Evolutionary conservation across 2,329 filamentous ascomycete species (phyloP), one percentile per base, ranked within the genome.

Genomic region (Xylariaceae sp.): DNA sequence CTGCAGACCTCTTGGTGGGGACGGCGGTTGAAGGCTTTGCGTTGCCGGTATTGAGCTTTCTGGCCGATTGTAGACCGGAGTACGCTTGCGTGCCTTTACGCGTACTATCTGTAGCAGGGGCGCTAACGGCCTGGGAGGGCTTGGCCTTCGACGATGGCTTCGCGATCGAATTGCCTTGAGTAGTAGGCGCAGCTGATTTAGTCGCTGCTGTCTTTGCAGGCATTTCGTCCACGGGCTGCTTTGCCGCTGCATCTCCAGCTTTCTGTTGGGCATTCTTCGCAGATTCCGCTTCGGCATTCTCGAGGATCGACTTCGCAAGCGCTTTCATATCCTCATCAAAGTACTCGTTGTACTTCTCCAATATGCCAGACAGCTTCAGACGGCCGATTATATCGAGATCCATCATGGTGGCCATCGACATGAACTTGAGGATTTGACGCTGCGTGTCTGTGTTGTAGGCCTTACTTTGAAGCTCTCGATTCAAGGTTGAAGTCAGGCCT

Each of bases 341-440:
- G 37, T 49, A 51, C 39, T 59, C 52, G 2, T 53, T n/a, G 37
- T 65, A 35, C 50, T 64, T 65, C 13, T 65, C 62, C 3, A 64
- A 18, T 8, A 58, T 49, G 13, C 18, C n/a, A 4, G 57, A 51
- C 8, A 64, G 50, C 23, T 62, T 65, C 2, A 62, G 48, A 51
- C 61, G 58, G 3, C 59, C n/a, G 18, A 60, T 56, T 34, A 59
- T 47, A 10, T 60, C 57, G 52, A 56, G 18, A 47, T 63, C 61
- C 61, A 64, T 64, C 9, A 61, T 30, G 6, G 58, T 61, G 2
- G 62, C 61, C 17, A 80, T 75, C 4, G 84, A 80, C 71, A 90
- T 80, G 37, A 89, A 77, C 55, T 82, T 75, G 15, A 86, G 75
- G n/a, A 83, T 73, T 15, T 80, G 78, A 64, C 82, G 82, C n/a